Percentiles rank a stretch among this genome's conserved stretches.
Conservation (phyloP, 148 eudicot species). For the Chenopodium berlandieri region DNA sequence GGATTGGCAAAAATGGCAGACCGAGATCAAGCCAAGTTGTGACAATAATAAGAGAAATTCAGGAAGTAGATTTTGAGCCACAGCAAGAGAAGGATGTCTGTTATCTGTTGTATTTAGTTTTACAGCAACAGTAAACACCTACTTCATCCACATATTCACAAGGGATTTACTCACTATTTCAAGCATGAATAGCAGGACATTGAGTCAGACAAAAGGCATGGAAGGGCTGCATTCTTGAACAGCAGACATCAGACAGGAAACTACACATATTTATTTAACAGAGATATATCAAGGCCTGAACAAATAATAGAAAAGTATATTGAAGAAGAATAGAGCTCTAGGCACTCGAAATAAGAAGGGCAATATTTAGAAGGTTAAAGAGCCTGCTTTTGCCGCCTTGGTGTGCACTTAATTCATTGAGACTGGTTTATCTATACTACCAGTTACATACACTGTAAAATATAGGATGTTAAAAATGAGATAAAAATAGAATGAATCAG, state of each 20-base stretch:
- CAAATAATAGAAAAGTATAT: too few species aligned
- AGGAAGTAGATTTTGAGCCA: neutral
- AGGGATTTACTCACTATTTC: neutral
- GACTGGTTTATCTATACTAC: neutral
- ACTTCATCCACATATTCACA: neutral
- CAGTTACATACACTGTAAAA: neutral
- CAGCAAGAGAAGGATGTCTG: neutral
- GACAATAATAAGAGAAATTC: too few species aligned
- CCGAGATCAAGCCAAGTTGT: constrained; percentile 15
- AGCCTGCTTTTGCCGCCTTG: neutral
- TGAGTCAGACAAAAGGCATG: neutral
- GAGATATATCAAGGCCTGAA: neutral
- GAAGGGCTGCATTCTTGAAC: neutral
- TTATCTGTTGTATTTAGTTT: neutral
- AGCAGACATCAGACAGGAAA: neutral
- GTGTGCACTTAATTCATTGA: neutral
- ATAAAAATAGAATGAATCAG: neutral
- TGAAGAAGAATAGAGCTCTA: neutral
- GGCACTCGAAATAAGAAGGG: neutral
- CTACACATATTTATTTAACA: neutral
- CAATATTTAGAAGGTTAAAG: neutral
- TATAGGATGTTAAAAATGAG: neutral
- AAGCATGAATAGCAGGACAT: neutral
- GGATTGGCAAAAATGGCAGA: constrained; percentile 19
- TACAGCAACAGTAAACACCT: too few species aligned